These are phyloP conservation scores for Coleophoma eucalyptorum DNA, from an alignment of 2,329 filamentous ascomycete genomes.

Conservation along the genomic window DNA sequence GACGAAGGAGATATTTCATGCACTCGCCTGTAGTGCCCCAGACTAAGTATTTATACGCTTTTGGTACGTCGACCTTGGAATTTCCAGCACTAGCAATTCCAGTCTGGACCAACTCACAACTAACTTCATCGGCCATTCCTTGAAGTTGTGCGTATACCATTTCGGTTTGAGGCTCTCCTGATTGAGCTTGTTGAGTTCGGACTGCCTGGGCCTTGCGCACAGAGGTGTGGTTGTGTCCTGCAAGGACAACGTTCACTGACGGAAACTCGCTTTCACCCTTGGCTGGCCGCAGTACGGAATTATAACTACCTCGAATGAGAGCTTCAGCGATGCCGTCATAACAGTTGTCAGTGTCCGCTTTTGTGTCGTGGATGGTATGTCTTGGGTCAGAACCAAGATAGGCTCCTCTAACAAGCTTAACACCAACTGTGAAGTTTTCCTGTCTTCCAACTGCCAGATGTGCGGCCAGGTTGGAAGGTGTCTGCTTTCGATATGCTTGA, in stretches of 20 bases:
- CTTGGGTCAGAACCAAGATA: slow-evolving; percentile 69
- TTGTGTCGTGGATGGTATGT: slow-evolving; percentile 67
- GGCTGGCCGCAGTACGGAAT: slow-evolving; percentile 40
- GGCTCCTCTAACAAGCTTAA: slow-evolving; percentile 74
- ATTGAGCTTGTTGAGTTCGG: slow-evolving; percentile 36
- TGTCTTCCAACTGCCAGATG: slow-evolving; percentile 57
- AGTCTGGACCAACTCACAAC: slow-evolving; percentile 49
- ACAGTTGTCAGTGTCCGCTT: slow-evolving; percentile 64
- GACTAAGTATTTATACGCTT: slow-evolving; percentile 63
- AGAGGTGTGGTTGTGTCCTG: slow-evolving; percentile 77
- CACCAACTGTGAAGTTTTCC: slow-evolving; percentile 63
- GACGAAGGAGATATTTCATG: slow-evolving; percentile 66
- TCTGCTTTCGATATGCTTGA: slow-evolving; percentile 70
- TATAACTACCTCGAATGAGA: slow-evolving; percentile 63
- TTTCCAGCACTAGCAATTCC: slow-evolving; percentile 10
- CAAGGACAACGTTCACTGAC: slow-evolving; percentile 63
- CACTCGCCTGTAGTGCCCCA: slow-evolving; percentile 76
- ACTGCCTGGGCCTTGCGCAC: slow-evolving; percentile 55
- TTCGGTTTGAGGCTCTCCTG: slow-evolving; percentile 34
- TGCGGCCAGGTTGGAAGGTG: slow-evolving; percentile 48
- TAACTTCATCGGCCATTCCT: slow-evolving; percentile 95
- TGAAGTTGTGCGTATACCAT: slow-evolving; percentile 75
- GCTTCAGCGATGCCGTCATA: slow-evolving; percentile 71
- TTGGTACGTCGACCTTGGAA: slow-evolving; percentile 43
- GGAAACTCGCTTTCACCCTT: slow-evolving; percentile 47